These are phyloP conservation scores for Solanum rostratum DNA, from an alignment of 257 asterid genomes.

Conservation along the genomic window DNA sequence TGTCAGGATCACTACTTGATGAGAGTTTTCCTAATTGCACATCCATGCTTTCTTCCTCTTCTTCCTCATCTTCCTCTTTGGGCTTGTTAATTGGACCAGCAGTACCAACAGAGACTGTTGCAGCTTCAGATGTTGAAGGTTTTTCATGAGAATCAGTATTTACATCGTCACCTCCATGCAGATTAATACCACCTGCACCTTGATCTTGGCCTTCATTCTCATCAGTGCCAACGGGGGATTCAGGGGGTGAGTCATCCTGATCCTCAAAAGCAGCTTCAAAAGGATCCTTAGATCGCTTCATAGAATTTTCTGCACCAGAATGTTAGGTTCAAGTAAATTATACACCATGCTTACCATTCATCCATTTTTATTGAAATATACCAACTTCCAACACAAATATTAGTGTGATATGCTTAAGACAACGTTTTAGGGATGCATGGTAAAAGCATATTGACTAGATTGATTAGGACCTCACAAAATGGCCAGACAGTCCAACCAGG, in stretches of 20 bases:
- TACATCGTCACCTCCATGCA: slow-evolving; percentile 22
- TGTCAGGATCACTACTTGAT: slow-evolving; percentile 64
- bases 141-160: slow-evolving; percentile 20
- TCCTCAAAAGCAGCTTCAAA: slow-evolving; percentile 83
- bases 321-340: background rate
- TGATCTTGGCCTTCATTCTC: slow-evolving; percentile 52
- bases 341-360: background rate
- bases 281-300: slow-evolving; percentile 95
- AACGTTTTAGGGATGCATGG: background rate
- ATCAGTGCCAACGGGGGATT: slow-evolving; percentile 63
- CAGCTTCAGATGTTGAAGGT: slow-evolving; percentile 32
- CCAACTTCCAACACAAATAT: background rate
- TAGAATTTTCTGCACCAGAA: slow-evolving; percentile 5
- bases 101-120: slow-evolving; percentile 15
- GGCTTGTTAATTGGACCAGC: slow-evolving; percentile 30
- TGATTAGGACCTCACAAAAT: background rate
- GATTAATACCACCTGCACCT: slow-evolving; percentile 19
- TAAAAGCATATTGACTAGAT: background rate
- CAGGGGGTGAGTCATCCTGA: slow-evolving; percentile 85
- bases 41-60: slow-evolving; percentile 89
- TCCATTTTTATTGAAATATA: background rate
- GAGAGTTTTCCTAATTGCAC: slow-evolving; percentile 67
- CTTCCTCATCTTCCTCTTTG: slow-evolving; percentile 91
- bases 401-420: background rate
- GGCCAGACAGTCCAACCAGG: background rate